phyloP scores from a whole-genome alignment of 148 eudicot genomes.

The Cornus suecica region DNA sequence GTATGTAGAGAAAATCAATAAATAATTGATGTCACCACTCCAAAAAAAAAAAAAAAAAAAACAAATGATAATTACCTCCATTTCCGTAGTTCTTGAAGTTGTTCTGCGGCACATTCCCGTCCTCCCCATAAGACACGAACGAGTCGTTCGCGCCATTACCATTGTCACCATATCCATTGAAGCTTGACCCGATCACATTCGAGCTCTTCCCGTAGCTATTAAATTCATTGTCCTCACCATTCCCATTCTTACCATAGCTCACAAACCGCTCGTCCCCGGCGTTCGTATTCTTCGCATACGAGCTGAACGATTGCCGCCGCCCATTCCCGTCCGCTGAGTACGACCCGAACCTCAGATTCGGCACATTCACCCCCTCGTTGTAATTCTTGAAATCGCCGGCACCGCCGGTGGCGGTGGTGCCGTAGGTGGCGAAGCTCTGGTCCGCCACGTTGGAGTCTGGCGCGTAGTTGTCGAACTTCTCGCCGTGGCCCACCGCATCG shows the following conservation, averaged over 20 bases:
- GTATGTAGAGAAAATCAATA: no score
- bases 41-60: no score
- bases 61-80: conserved; percentile 9
- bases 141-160: conserved; percentile 40
- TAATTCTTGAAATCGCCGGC: conserved; percentile 43
- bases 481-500: conserved; percentile 54
- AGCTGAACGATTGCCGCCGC: conserved; percentile 29
- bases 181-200: conserved; percentile 45
- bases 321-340: conserved; percentile 58
- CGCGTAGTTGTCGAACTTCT: conserved; percentile 48
- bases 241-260: conserved; percentile 59
- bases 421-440: conserved; percentile 58
- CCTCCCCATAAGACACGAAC: conserved; percentile 44
- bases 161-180: conserved; percentile 33
- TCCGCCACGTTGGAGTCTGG: conserved; percentile 35
- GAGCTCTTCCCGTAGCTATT: conserved; percentile 36
- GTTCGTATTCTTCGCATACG: conserved; percentile 38
- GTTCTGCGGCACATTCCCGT: conserved; percentile 47
- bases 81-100: conserved; percentile 45
- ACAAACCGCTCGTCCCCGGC: conserved; percentile 48
- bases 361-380: conserved; percentile 36
- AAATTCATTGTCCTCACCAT: conserved; percentile 36
- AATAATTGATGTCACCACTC: no score
- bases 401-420: conserved; percentile 55
- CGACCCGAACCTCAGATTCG: conserved; percentile 49